Evolutionary conservation across 768 basidiomycete genomes (phyloP).

Genomic region (Tubosaeta brunneosetosa): DNA sequence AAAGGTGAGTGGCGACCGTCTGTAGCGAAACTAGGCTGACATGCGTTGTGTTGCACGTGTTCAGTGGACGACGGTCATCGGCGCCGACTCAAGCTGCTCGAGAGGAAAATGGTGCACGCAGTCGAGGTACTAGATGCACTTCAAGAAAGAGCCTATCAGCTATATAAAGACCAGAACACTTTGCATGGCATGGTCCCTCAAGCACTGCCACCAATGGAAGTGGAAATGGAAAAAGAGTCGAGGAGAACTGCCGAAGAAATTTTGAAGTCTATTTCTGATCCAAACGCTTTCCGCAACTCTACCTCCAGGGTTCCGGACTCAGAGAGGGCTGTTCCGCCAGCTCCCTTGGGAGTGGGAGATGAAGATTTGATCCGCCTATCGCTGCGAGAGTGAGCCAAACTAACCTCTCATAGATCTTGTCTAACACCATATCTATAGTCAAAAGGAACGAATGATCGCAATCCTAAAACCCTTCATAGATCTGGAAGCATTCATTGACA

Average conservation of each 20-base stretch:
- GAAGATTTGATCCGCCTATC: conserved; percentile 17
- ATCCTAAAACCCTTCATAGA: conserved; percentile 1
- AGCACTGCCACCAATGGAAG: not conserved
- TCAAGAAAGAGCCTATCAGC: conserved; percentile 12
- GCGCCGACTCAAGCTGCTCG: conserved; percentile 26
- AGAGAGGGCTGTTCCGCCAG: not conserved
- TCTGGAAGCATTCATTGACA: not conserved
- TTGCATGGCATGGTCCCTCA: not conserved
- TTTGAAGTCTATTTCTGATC: not conserved
- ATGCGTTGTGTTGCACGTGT: not conserved
- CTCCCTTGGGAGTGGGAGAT: not conserved
- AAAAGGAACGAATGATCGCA: not conserved
- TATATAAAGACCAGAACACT: conserved; percentile 10
- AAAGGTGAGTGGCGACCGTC: conserved; percentile 19
- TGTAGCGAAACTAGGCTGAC: not conserved
- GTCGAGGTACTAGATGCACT: conserved; percentile 18
- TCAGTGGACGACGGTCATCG: conserved; percentile 30
- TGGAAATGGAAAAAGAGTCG: not conserved
- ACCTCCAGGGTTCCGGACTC: not conserved
- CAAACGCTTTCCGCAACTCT: not conserved
- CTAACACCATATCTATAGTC: not conserved
- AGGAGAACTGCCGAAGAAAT: not conserved
- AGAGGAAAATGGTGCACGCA: conserved; percentile 26
- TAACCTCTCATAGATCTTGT: not conserved
- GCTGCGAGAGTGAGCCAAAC: conserved; percentile 6